Evolutionary conservation across 768 basidiomycete species (phyloP).

Genomic region (Clitopilus hobsonii): DNA sequence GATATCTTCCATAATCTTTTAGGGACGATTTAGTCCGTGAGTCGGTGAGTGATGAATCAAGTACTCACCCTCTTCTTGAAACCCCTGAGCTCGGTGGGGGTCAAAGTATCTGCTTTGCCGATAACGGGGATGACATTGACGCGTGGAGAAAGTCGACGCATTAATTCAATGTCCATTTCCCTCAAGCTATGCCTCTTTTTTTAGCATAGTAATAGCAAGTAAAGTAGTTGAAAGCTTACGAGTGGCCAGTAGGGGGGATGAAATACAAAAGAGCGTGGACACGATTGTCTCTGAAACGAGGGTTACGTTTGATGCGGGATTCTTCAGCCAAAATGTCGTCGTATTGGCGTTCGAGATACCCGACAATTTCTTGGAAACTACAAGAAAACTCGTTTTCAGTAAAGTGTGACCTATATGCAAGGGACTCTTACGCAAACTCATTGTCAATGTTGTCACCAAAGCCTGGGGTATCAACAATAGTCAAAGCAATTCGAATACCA

Average conservation of each 20-base stretch:
- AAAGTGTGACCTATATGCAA: background rate
- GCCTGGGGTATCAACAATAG: conserved; percentile 97
- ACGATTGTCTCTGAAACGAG: conserved; percentile 97
- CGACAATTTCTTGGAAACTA: conserved; percentile 96
- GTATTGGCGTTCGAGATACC: conserved; percentile 96
- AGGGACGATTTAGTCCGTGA: background rate
- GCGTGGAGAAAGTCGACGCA: conserved; percentile 95
- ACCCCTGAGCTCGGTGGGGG: conserved; percentile 84
- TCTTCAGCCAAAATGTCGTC: conserved; percentile 98
- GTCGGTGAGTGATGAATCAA: background rate
- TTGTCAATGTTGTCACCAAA: conserved; percentile 99
- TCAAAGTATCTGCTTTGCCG: conserved; percentile 95
- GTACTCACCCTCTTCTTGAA: conserved; percentile 88
- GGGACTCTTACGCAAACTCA: conserved; percentile 80
- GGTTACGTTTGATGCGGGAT: conserved; percentile 98
- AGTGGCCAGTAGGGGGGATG: conserved; percentile 96
- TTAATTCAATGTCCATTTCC: conserved; percentile 98
- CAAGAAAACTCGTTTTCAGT: conserved; percentile 2
- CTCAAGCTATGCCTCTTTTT: conserved; percentile 61
- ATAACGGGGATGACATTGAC: conserved; percentile 99
- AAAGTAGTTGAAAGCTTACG: conserved; percentile 50
- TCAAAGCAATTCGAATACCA: conserved; percentile 95
- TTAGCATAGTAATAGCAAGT: too few relatives aligned
- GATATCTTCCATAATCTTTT: conserved; percentile 98
- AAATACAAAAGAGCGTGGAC: conserved; percentile 97